A percentile compares a stretch with the other conserved stretches of the same genome.
Evolutionary conservation across 1,139 yeast genomes (phyloP).

Genomic region (Hyphopichia pseudoburtonii): DNA sequence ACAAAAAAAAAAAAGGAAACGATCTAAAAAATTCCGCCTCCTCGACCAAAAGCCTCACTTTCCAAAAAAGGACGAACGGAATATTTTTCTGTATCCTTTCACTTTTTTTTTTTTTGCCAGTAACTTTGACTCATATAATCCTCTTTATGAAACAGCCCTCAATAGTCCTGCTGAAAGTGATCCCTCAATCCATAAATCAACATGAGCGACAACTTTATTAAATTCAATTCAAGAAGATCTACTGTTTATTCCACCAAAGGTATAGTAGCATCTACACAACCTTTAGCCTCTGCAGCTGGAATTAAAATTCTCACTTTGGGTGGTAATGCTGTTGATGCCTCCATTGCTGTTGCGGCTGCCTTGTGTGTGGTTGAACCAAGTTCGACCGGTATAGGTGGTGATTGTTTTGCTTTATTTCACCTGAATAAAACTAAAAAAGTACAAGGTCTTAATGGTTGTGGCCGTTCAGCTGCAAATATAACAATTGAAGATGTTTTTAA

Average conservation of each 20-base stretch:
- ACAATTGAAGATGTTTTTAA: constrained; percentile 50
- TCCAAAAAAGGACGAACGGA: too few species aligned
- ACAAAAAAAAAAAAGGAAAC: too few species aligned
- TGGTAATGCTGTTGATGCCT: constrained; percentile 81
- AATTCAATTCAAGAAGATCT: constrained; percentile 64
- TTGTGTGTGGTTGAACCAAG: constrained; percentile 72
- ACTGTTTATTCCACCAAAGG: constrained; percentile 77
- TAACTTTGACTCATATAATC: too few species aligned
- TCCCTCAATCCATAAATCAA: too few species aligned
- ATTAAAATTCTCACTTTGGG: constrained; percentile 63
- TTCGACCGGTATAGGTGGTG: constrained; percentile 84
- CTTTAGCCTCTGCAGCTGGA: constrained; percentile 77
- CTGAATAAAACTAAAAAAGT: constrained; percentile 50
- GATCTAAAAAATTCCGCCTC: too few species aligned
- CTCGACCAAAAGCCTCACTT: too few species aligned
- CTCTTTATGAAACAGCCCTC: too few species aligned
- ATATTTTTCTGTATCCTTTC: too few species aligned
- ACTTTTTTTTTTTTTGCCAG: too few species aligned
- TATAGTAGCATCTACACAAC: constrained; percentile 74
- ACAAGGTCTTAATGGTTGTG: constrained; percentile 74
- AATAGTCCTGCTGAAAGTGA: too few species aligned
- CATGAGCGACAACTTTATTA: neutral
- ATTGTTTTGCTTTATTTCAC: constrained; percentile 68
- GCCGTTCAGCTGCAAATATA: constrained; percentile 59
- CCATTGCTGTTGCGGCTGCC: constrained; percentile 78